Conservation (phyloP, 257 asterid species). For the Anisodus acutangulus region DNA sequence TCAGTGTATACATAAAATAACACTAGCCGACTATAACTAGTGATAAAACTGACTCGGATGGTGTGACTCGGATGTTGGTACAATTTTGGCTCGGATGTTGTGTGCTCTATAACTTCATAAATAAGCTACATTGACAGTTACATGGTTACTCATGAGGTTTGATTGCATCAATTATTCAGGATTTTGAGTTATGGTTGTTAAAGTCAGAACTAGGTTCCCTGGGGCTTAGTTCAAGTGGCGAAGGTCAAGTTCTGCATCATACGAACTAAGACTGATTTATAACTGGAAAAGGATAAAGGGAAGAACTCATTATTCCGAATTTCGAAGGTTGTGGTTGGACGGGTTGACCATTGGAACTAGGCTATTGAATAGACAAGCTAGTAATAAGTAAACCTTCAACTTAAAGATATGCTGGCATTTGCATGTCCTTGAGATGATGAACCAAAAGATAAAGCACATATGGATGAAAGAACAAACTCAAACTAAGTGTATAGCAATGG, state of each 20-base stretch:
- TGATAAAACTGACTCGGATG: too few relatives aligned
- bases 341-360: not conserved
- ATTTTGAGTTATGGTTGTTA: too few relatives aligned
- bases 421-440: slow-evolving; percentile 3
- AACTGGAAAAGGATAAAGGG: not conserved
- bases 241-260: not conserved
- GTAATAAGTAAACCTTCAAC: not conserved
- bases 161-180: too few relatives aligned
- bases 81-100: too few relatives aligned
- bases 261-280: not conserved
- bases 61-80: too few relatives aligned
- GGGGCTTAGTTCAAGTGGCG: not conserved
- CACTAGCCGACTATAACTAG: too few relatives aligned
- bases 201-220: too few relatives aligned
- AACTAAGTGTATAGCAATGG: too few relatives aligned
- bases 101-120: too few relatives aligned
- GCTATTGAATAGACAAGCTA: not conserved
- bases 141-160: too few relatives aligned
- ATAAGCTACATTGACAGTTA: too few relatives aligned
- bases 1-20: too few relatives aligned
- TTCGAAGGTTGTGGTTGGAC: not conserved
- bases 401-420: not conserved
- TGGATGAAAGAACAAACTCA: not conserved
- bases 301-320: not conserved
- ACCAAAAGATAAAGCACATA: not conserved